Conservation (phyloP, 2,329 filamentous ascomycete genomes). For the Penicillium janthinellum region DNA sequence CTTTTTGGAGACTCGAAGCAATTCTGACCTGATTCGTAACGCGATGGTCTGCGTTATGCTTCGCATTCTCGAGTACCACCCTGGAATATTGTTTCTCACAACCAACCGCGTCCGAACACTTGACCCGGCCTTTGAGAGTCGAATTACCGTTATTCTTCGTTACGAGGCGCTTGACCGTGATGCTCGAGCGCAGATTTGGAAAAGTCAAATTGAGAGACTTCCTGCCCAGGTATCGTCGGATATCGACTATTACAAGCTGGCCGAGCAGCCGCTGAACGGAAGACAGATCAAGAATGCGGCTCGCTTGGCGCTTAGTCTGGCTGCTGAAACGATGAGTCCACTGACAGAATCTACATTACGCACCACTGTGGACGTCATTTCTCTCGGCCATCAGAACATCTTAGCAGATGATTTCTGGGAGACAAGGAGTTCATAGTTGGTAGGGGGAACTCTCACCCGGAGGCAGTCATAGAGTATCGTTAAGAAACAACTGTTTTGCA, state of each 20-base stretch:
- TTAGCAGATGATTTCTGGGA: background rate
- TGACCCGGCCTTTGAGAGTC: conserved; percentile 6
- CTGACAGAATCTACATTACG: background rate
- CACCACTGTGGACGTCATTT: background rate
- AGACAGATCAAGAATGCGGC: background rate
- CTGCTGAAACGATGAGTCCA: background rate
- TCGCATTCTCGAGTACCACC: conserved; percentile 8
- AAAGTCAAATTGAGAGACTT: background rate
- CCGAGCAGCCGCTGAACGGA: background rate
- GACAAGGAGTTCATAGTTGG: too few relatives aligned
- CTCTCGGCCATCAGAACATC: background rate
- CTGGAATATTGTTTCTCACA: conserved; percentile 4
- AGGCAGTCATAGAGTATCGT: too few relatives aligned
- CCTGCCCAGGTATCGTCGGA: background rate
- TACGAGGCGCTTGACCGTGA: conserved; percentile 2
- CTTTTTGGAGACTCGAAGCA: conserved; percentile 3
- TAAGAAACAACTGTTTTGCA: too few relatives aligned
- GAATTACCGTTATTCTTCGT: conserved; percentile 1
- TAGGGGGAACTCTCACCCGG: too few relatives aligned
- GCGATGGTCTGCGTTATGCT: conserved; percentile 8
- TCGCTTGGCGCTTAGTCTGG: background rate
- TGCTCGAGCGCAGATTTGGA: background rate
- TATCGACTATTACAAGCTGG: background rate
- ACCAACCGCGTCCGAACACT: conserved; percentile 4
- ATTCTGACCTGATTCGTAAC: conserved; percentile 2